Percentiles rank a stretch among this genome's conserved stretches.
These are phyloP conservation scores for Lupinus albus DNA, from an alignment of 306 rosid genomes.

Conservation along the genomic window DNA sequence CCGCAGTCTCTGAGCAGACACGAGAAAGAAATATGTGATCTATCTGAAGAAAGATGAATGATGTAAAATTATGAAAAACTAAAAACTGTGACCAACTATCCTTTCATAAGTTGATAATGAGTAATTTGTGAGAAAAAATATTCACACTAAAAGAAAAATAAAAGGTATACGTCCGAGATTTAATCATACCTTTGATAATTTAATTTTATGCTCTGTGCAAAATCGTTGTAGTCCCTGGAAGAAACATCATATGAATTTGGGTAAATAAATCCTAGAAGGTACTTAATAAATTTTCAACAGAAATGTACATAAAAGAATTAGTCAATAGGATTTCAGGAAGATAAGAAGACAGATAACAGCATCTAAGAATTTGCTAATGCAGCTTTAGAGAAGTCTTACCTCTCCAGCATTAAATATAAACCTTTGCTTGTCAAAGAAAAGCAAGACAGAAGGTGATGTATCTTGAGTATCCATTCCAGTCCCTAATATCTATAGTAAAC, in stretches of 20 bases:
- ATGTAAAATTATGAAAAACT: conserved; percentile 19
- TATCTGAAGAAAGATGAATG: conserved; percentile 57
- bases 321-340: neutral
- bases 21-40: conserved; percentile 94
- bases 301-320: neutral
- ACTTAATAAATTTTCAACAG: neutral
- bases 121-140: neutral
- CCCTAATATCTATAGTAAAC: conserved; percentile 60
- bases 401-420: conserved; percentile 93
- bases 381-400: conserved; percentile 44
- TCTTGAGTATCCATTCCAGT: conserved; percentile 96
- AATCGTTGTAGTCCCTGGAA: conserved; percentile 83
- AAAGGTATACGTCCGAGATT: conserved; percentile 15
- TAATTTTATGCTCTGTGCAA: conserved; percentile 84
- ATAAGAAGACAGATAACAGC: too few species aligned
- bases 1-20: conserved; percentile 92
- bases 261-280: neutral
- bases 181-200: conserved; percentile 69
- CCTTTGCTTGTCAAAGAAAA: conserved; percentile 87
- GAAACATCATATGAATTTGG: conserved; percentile 6
- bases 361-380: conserved; percentile 4
- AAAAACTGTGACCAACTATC: conserved; percentile 7
- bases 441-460: conserved; percentile 79
- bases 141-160: conserved; percentile 11
- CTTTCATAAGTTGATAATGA: conserved; percentile 10